A percentile compares a stretch with the other conserved stretches of the same genome.
Evolutionary conservation across 805 yeast genomes (phyloP).

Genomic region (Sugiyamaella americana): DNA sequence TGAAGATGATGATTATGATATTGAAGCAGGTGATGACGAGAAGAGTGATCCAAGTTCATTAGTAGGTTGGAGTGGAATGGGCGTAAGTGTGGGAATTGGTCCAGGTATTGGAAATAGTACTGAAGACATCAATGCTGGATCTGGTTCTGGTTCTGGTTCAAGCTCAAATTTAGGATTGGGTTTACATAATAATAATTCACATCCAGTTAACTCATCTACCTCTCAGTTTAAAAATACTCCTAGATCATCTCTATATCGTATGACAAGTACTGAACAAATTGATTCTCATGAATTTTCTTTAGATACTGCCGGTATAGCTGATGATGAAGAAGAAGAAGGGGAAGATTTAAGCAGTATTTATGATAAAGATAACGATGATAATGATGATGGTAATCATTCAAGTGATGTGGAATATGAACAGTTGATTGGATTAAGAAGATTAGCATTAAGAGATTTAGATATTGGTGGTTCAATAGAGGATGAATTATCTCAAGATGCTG

Average conservation of each 20-base stretch:
- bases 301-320: slow-evolving; percentile 9
- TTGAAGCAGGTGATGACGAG: neutral
- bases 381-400: slow-evolving; percentile 11
- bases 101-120: neutral
- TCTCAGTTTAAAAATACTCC: too few relatives aligned
- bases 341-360: slow-evolving; percentile 1
- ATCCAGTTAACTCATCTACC: neutral
- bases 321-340: slow-evolving; percentile 10
- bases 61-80: neutral
- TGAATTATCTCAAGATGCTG: slow-evolving; percentile 4
- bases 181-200: neutral
- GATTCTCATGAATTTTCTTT: slow-evolving; percentile 4
- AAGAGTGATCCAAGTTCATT: neutral
- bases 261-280: neutral
- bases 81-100: too few relatives aligned
- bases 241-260: too few relatives aligned
- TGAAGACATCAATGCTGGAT: too few relatives aligned
- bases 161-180: too few relatives aligned
- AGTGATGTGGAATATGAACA: slow-evolving; percentile 15
- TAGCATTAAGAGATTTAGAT: slow-evolving; percentile 15
- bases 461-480: slow-evolving; percentile 11
- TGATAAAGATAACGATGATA: slow-evolving; percentile 6
- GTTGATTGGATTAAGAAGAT: slow-evolving; percentile 9
- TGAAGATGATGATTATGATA: too few relatives aligned
- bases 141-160: neutral